Conservation (phyloP, 2,329 filamentous ascomycete genomes). For the Geosmithia morbida region DNA sequence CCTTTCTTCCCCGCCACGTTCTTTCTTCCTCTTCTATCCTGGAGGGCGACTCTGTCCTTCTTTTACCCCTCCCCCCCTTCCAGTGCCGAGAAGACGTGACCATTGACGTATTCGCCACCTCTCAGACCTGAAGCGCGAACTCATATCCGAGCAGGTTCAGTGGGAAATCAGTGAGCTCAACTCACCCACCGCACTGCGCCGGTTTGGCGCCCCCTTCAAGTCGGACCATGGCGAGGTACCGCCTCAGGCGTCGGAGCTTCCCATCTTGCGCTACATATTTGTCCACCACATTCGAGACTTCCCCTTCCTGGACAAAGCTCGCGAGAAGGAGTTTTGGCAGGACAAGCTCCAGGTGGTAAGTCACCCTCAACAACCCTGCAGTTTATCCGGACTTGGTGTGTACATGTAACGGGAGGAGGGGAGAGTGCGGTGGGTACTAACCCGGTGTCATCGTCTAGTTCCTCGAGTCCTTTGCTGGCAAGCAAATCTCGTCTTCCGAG, state of each 20-base stretch:
- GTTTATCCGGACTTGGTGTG: not conserved
- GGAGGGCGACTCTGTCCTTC: not conserved
- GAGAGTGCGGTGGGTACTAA: not conserved
- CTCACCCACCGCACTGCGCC: conserved; percentile 82
- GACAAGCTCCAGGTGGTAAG: conserved; percentile 87
- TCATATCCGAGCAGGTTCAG: conserved; percentile 78
- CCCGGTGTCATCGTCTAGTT: conserved; percentile 42
- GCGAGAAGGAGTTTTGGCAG: conserved; percentile 99
- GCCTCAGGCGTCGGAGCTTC: conserved; percentile 84
- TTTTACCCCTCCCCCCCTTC: not conserved
- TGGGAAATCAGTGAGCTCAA: conserved; percentile 88
- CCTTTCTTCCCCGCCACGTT: not conserved
- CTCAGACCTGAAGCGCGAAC: conserved; percentile 89
- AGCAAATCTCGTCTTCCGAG: conserved; percentile 93
- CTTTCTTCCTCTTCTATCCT: not conserved
- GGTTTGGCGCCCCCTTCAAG: conserved; percentile 90
- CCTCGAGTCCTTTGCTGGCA: conserved; percentile 90
- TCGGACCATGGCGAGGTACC: conserved; percentile 87
- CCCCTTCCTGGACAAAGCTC: conserved; percentile 90
- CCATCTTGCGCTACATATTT: conserved; percentile 90
- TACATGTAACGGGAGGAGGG: not conserved
- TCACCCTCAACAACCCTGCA: conserved; percentile 9
- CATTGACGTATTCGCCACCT: conserved; percentile 8
- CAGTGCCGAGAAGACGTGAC: not conserved
- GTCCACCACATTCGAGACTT: conserved; percentile 97